A percentile compares a stretch with the other conserved stretches of the same genome.
Evolutionary conservation across 345 rosid species (phyloP).

Genomic region (Hypericum androsaemum): DNA sequence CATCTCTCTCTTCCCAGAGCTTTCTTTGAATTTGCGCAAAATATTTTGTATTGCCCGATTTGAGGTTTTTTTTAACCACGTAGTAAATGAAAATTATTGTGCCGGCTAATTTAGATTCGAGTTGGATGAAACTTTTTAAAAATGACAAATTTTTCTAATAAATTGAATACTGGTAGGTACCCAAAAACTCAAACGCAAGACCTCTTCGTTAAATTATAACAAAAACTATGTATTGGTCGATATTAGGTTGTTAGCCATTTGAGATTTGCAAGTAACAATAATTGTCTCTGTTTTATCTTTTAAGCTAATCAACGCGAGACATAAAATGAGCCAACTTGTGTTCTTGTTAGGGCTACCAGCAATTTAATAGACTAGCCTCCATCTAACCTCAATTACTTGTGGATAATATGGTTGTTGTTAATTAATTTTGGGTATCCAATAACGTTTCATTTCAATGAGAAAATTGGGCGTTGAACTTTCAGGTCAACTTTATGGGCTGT

Average conservation of each 20-base stretch:
- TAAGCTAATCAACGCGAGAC: constrained; percentile 24
- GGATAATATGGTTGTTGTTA: not conserved
- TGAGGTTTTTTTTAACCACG: too few species aligned
- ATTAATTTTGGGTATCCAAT: not conserved
- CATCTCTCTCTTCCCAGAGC: too few species aligned
- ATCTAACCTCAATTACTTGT: constrained; percentile 2
- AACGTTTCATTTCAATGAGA: not conserved
- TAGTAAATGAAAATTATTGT: too few species aligned
- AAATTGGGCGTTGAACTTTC: not conserved
- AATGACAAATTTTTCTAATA: too few species aligned
- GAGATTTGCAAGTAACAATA: constrained; percentile 24
- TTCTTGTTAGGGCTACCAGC: not conserved
- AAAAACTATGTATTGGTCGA: too few species aligned
- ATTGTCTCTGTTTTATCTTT: constrained; percentile 25
- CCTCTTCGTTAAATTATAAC: too few species aligned
- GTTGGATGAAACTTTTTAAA: too few species aligned
- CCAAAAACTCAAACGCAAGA: too few species aligned
- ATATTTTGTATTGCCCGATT: too few species aligned
- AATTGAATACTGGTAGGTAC: too few species aligned
- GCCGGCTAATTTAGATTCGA: not conserved
- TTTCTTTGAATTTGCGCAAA: too few species aligned
- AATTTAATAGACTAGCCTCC: not conserved
- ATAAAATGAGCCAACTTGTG: not conserved
- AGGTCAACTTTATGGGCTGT: too few species aligned
- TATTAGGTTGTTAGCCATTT: constrained; percentile 10